Percentiles rank a stretch among this genome's conserved stretches.
phyloP scores from a whole-genome alignment of 2,329 filamentous ascomycete species.

The Helotiales sp. region DNA sequence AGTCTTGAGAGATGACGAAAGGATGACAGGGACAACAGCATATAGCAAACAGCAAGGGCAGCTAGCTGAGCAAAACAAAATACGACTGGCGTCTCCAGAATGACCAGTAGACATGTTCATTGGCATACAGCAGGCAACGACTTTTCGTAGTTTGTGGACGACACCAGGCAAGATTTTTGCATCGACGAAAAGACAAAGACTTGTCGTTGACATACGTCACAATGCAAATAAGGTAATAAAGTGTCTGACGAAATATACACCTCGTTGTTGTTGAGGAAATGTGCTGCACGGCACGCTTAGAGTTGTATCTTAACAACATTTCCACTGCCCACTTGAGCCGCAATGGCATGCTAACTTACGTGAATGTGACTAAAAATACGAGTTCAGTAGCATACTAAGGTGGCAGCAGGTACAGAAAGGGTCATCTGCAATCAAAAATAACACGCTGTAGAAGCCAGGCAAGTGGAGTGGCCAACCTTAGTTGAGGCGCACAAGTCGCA shows the following conservation, averaged over 20 bases:
- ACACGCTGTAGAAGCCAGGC: not conserved
- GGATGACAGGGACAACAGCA: too few relatives aligned
- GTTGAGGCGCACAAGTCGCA: not conserved
- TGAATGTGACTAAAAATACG: not conserved
- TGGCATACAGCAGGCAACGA: not conserved
- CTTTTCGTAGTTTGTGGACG: too few relatives aligned
- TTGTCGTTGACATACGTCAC: not conserved
- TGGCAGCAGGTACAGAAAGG: not conserved
- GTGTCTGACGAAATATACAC: not conserved
- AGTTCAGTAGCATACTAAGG: not conserved
- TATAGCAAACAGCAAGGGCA: not conserved
- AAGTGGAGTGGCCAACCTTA: too few relatives aligned
- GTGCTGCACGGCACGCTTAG: not conserved
- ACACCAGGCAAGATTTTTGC: too few relatives aligned
- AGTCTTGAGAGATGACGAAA: not conserved
- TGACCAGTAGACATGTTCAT: not conserved
- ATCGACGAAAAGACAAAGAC: too few relatives aligned
- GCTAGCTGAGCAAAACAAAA: not conserved
- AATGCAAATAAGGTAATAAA: not conserved
- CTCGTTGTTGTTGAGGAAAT: not conserved
- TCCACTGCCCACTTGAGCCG: not conserved
- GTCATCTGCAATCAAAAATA: not conserved
- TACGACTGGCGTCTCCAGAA: not conserved
- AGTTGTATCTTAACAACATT: not conserved
- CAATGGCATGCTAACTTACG: not conserved